phyloP scores from a whole-genome alignment of 2,329 filamentous ascomycete genomes.

The Diaporthe humulicola region DNA sequence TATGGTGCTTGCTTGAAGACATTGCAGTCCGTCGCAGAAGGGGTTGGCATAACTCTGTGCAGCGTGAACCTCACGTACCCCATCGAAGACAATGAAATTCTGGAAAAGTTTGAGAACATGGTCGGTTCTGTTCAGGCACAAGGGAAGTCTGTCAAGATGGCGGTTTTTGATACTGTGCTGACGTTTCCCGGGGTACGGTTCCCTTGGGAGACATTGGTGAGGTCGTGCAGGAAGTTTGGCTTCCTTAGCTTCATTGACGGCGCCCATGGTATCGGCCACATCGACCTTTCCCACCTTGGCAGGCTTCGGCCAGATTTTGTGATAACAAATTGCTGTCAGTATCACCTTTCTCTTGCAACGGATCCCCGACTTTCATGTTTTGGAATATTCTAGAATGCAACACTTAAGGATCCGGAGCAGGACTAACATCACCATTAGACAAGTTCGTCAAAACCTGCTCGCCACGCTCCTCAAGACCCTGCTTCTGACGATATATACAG shows the following conservation, averaged over 20 bases:
- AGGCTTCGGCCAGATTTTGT: slow-evolving; percentile 78
- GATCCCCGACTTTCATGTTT: too few relatives aligned
- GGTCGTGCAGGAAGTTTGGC: slow-evolving; percentile 68
- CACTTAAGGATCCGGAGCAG: too few relatives aligned
- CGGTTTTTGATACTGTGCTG: slow-evolving; percentile 79
- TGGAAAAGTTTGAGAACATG: slow-evolving; percentile 64
- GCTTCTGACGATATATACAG: slow-evolving; percentile 42
- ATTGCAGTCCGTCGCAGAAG: slow-evolving; percentile 71
- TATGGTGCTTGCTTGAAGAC: slow-evolving; percentile 78
- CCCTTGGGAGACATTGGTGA: slow-evolving; percentile 75
- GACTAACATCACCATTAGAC: slow-evolving; percentile 49
- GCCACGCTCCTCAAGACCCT: not conserved
- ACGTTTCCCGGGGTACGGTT: slow-evolving; percentile 77
- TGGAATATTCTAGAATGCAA: too few relatives aligned
- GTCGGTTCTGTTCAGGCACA: slow-evolving; percentile 61
- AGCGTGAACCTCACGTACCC: slow-evolving; percentile 72
- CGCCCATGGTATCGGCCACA: slow-evolving; percentile 78
- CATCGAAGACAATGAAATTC: slow-evolving; percentile 69
- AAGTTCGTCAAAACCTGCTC: slow-evolving; percentile 57
- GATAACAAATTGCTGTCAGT: slow-evolving; percentile 70
- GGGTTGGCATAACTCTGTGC: slow-evolving; percentile 54
- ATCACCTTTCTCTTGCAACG: too few relatives aligned
- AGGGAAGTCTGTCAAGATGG: slow-evolving; percentile 70
- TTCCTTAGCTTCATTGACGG: slow-evolving; percentile 78
- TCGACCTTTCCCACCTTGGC: slow-evolving; percentile 71